Percentiles rank a stretch among this genome's conserved stretches.
Evolutionary conservation across 164 flowering plant species (phyloP).

Genomic region (Umbellularia californica): DNA sequence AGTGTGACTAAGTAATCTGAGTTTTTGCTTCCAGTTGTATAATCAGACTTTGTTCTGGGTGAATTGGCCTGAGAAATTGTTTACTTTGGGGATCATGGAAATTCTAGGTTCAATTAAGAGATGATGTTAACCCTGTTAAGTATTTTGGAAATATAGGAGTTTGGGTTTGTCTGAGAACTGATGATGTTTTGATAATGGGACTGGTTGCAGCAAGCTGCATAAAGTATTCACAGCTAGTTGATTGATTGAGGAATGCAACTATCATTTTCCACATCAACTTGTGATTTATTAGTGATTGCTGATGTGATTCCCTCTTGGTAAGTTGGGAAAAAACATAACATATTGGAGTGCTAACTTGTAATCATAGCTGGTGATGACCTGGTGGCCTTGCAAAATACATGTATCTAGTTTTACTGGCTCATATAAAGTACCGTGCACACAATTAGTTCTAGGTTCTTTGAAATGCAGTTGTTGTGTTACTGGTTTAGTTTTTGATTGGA

Average conservation of each 20-base stretch:
- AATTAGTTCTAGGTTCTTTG: neutral
- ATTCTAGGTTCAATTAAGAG: too few species aligned
- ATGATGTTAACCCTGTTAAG: neutral
- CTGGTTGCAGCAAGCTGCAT: neutral
- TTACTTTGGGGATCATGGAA: neutral
- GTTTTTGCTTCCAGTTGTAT: neutral
- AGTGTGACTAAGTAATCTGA: neutral
- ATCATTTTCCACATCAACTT: neutral
- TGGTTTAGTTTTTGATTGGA: neutral
- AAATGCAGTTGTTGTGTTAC: neutral
- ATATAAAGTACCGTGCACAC: neutral
- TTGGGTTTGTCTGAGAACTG: neutral
- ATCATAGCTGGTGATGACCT: neutral
- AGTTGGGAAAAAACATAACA: neutral
- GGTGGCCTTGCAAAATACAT: neutral
- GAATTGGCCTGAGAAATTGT: neutral
- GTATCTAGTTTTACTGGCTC: neutral
- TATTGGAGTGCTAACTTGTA: neutral
- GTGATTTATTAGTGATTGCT: neutral
- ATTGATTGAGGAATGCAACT: neutral
- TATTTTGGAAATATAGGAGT: neutral
- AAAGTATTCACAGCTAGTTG: neutral
- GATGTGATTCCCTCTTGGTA: neutral
- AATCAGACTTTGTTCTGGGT: neutral
- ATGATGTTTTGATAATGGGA: neutral